A percentile compares a stretch with the other conserved stretches of the same genome.
phyloP scores from a whole-genome alignment of 768 basidiomycete genomes.

The Podaxis sp. region DNA sequence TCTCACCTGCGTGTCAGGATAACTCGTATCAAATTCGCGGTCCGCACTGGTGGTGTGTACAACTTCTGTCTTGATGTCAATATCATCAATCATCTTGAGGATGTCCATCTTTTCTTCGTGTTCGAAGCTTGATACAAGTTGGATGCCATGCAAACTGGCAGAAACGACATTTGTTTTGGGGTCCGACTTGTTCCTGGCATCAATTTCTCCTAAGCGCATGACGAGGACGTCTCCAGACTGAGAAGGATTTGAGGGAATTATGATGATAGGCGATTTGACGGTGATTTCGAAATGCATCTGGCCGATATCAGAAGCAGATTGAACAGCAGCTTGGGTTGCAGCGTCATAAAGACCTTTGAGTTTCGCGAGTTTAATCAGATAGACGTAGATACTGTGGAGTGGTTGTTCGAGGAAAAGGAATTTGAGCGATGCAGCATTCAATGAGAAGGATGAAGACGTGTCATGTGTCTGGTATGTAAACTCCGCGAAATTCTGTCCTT shows the following conservation, averaged over 20 bases:
- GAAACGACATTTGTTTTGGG: slow-evolving; percentile 55
- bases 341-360: slow-evolving; percentile 95
- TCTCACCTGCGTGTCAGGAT: slow-evolving; percentile 76
- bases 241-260: slow-evolving; percentile 75
- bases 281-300: slow-evolving; percentile 91
- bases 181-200: slow-evolving; percentile 74
- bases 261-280: slow-evolving; percentile 87
- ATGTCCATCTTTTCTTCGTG: slow-evolving; percentile 45
- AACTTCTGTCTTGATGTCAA: slow-evolving; percentile 69
- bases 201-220: slow-evolving; percentile 86
- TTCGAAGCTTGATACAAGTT: slow-evolving; percentile 71
- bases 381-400: slow-evolving; percentile 85
- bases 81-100: slow-evolving; percentile 92
- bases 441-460: slow-evolving; percentile 69
- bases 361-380: slow-evolving; percentile 80
- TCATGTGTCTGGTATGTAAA: slow-evolving; percentile 94
- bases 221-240: slow-evolving; percentile 67
- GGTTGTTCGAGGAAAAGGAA: slow-evolving; percentile 88
- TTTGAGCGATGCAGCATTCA: slow-evolving; percentile 88
- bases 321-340: slow-evolving; percentile 89
- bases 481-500: slow-evolving; percentile 92
- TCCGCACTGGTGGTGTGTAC: slow-evolving; percentile 61
- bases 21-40: slow-evolving; percentile 45
- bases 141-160: slow-evolving; percentile 82
- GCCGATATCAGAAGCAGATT: slow-evolving; percentile 90